Conservation (phyloP, 768 basidiomycete genomes). For the Roridomyces roridus region DNA sequence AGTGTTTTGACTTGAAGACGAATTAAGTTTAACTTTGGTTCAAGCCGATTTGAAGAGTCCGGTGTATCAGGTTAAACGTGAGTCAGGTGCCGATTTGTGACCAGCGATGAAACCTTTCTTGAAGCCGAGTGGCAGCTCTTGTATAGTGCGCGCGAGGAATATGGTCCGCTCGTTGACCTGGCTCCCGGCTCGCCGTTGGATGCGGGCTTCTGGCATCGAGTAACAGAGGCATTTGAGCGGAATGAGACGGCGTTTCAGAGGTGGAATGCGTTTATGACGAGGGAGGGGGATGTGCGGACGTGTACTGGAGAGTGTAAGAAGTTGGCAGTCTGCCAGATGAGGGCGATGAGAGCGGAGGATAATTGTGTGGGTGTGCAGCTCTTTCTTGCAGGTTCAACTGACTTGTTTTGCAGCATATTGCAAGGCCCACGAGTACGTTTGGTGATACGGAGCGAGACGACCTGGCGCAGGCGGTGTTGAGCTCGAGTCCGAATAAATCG, state of each 20-base stretch:
- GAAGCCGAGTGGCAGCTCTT: slow-evolving; percentile 57
- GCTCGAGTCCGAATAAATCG: no score
- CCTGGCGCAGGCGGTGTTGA: neutral
- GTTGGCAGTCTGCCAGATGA: slow-evolving; percentile 48
- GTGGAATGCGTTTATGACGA: slow-evolving; percentile 50
- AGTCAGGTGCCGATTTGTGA: slow-evolving; percentile 19
- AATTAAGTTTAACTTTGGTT: neutral
- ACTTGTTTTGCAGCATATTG: slow-evolving; percentile 4
- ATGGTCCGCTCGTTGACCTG: slow-evolving; percentile 52
- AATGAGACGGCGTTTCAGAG: slow-evolving; percentile 53
- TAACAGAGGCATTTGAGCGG: slow-evolving; percentile 57
- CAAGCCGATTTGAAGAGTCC: slow-evolving; percentile 50
- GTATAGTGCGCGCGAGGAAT: slow-evolving; percentile 62
- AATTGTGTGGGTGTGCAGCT: slow-evolving; percentile 43
- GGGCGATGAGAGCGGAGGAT: slow-evolving; percentile 48
- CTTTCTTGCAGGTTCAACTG: neutral
- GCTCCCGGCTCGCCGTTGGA: slow-evolving; percentile 45
- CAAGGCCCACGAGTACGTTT: slow-evolving; percentile 10
- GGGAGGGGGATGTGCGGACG: slow-evolving; percentile 40
- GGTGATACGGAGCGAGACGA: slow-evolving; percentile 20
- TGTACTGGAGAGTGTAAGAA: slow-evolving; percentile 47
- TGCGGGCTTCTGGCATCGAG: slow-evolving; percentile 64
- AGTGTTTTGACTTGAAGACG: slow-evolving; percentile 20
- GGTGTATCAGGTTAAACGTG: slow-evolving; percentile 53
- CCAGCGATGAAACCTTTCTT: slow-evolving; percentile 2